These are phyloP conservation scores for Phytopythium boreale DNA, from an alignment of 352 stramenopile species.

Conservation along the genomic window DNA sequence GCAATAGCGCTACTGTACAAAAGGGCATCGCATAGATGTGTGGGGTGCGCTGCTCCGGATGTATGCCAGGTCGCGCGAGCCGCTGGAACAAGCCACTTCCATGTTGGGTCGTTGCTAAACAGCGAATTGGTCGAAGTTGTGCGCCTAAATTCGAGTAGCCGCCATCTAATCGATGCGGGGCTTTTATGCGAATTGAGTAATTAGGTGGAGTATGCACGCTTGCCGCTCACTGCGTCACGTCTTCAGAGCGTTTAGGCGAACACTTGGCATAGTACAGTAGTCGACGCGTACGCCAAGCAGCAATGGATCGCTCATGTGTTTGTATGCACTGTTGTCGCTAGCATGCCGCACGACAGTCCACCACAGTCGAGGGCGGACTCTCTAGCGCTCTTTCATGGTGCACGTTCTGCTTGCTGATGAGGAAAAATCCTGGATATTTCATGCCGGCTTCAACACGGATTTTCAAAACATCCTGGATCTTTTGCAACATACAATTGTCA, in stretches of 20 bases:
- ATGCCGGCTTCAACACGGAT: background rate
- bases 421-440: background rate
- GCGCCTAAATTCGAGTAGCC: no score
- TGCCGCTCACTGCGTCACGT: no score
- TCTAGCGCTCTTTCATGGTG: background rate
- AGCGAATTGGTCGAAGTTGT: background rate
- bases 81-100: no score
- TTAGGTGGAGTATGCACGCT: no score
- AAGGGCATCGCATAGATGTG: background rate
- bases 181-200: no score
- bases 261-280: no score
- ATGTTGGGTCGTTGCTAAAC: no score
- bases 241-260: no score
- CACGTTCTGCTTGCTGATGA: background rate
- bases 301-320: background rate
- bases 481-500: no score
- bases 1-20: background rate
- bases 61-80: background rate
- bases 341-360: no score
- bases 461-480: background rate
- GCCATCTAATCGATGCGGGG: no score
- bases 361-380: background rate
- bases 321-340: no score
- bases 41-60: background rate
- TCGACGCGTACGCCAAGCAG: background rate